Evolutionary conservation across 257 asterid species (phyloP), one percentile per base, ranked within the genome.

Genomic region (Scutellaria galericulata): DNA sequence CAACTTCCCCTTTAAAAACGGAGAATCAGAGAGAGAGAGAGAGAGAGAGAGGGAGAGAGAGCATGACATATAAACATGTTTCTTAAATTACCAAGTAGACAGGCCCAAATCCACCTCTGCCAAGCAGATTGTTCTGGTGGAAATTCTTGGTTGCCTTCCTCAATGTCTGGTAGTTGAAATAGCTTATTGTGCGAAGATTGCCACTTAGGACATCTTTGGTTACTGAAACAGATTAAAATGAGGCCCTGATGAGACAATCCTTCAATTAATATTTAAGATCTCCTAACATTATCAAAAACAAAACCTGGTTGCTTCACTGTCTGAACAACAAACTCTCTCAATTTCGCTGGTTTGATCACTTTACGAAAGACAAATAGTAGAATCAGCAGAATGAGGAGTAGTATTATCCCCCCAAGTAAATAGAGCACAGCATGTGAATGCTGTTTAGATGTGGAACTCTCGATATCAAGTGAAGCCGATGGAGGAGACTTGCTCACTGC

Each of bases 61-160:
- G 2, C 27, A 62, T 14, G 55, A 4, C 3, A 12, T 31, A 40
- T 35, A 42, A 41, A 46, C 9, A 75, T 24, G 13, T 27, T 27
- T 14, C 7, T n/a, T 52, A 70, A 47, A 51, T 44, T 87, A 90
- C 97, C 92, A 79, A 79, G 82, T 73, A 91, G 48, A 91, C 97
- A 0, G 97, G 96, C 41, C 97, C 97, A 56, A 91, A 91, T 80
- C 97, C 97, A 72, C 97, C 97, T 77, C 89, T 76, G 45, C 97
- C 97, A 7, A 91, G 97, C 55, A 91, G 78, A 77, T 84, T 78
- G 14, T 35, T 67, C 77, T 78, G 87, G 79, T 86, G 81, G 85
- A 90, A 90, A 71, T 89, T 87, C 82, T 87, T 87, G 7, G 97
- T 89, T 42, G 94, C 96, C 81, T 88, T 89, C 87, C 73, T 85